phyloP scores from a whole-genome alignment of 2,329 filamentous ascomycete species.

The Xylariomycetidae sp. region DNA sequence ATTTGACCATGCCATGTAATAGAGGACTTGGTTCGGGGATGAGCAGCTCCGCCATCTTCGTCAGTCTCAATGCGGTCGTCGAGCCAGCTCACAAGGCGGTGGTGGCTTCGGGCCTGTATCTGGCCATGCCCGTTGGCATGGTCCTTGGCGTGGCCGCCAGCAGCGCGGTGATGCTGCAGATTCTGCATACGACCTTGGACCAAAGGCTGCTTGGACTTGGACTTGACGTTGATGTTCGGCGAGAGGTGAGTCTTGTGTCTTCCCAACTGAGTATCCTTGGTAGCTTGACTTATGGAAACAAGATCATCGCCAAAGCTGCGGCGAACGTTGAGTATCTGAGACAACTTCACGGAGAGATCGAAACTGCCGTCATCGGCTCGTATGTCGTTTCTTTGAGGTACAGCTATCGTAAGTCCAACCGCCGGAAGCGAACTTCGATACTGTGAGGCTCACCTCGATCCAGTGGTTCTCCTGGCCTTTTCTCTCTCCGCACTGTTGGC shows the following conservation, averaged over 20 bases:
- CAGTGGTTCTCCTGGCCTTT: slow-evolving; percentile 7
- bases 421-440: neutral
- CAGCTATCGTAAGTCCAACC: slow-evolving; percentile 9
- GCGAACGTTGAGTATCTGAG: slow-evolving; percentile 34
- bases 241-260: slow-evolving; percentile 10
- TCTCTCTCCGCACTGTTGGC: slow-evolving; percentile 7
- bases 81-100: slow-evolving; percentile 40
- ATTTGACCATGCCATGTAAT: slow-evolving; percentile 4
- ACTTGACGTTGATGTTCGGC: slow-evolving; percentile 12
- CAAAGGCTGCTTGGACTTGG: slow-evolving; percentile 18
- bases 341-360: slow-evolving; percentile 4
- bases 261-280: neutral
- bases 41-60: slow-evolving; percentile 32
- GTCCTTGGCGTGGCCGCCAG: slow-evolving; percentile 20
- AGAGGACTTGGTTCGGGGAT: slow-evolving; percentile 44
- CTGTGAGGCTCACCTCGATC: slow-evolving; percentile 1
- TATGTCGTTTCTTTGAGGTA: slow-evolving; percentile 10
- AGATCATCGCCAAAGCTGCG: slow-evolving; percentile 34
- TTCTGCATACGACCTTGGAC: slow-evolving; percentile 22
- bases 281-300: neutral
- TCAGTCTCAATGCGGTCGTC: slow-evolving; percentile 41
- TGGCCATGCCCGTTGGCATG: slow-evolving; percentile 35
- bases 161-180: slow-evolving; percentile 19
- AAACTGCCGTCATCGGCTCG: slow-evolving; percentile 7
- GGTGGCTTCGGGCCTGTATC: slow-evolving; percentile 40